phyloP scores from a whole-genome alignment of 1,284 basidiomycete genomes.

The Cutaneotrichosporon sp. region DNA sequence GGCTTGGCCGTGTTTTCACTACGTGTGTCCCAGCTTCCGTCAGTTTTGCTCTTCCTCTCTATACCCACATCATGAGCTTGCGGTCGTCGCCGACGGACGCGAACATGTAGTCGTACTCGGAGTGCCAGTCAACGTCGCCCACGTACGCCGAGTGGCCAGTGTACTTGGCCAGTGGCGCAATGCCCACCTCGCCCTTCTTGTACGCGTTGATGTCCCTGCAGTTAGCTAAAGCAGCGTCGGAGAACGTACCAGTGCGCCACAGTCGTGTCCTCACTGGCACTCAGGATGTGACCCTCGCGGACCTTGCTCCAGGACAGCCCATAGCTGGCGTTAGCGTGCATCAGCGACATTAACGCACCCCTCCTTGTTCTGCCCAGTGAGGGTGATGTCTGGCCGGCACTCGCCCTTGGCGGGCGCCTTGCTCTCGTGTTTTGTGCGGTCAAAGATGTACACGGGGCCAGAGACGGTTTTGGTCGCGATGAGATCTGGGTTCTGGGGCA shows the following conservation, averaged over 20 bases:
- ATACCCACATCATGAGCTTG: constrained; percentile 77
- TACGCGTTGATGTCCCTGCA: constrained; percentile 97
- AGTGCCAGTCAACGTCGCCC: constrained; percentile 95
- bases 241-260: constrained; percentile 89
- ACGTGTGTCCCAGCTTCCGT: constrained; percentile 83
- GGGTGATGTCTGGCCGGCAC: constrained; percentile 84
- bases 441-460: constrained; percentile 90
- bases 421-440: constrained; percentile 92
- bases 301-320: constrained; percentile 87
- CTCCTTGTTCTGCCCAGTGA: constrained; percentile 86
- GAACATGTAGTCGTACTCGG: constrained; percentile 75
- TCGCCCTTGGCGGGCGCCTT: constrained; percentile 78
- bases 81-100: constrained; percentile 97
- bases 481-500: constrained; percentile 96
- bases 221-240: constrained; percentile 36
- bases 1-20: constrained; percentile 59
- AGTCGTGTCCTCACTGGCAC: constrained; percentile 92
- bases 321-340: constrained; percentile 56
- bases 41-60: neutral
- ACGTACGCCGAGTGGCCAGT: constrained; percentile 84
- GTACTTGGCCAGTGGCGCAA: constrained; percentile 79
- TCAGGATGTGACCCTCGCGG: constrained; percentile 77
- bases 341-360: constrained; percentile 58
- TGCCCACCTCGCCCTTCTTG: constrained; percentile 67
- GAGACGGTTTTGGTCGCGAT: constrained; percentile 90